Conservation (phyloP, 805 yeast species). For the Metschnikowia shivogae region DNA sequence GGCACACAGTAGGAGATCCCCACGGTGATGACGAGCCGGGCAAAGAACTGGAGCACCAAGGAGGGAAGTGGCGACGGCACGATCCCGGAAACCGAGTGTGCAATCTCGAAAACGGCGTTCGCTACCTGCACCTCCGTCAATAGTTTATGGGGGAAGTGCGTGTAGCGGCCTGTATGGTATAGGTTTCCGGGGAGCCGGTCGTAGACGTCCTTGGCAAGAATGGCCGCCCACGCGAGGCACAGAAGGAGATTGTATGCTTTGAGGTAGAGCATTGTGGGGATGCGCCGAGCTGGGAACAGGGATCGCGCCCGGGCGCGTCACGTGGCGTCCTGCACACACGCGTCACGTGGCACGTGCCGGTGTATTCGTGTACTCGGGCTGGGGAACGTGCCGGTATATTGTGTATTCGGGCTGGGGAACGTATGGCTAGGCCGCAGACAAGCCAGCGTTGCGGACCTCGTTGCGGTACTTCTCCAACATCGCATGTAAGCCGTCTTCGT, state of each 20-base stretch:
- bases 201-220: constrained; percentile 12
- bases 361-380: too few species aligned
- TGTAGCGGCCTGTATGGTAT: constrained; percentile 9
- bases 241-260: constrained; percentile 19
- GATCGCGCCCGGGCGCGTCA: too few species aligned
- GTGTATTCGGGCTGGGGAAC: too few species aligned
- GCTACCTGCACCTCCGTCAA: constrained; percentile 23
- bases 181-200: constrained; percentile 11
- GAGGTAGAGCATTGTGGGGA: constrained; percentile 13
- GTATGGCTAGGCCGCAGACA: constrained; percentile 11
- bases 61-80: constrained; percentile 28
- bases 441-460: constrained; percentile 6
- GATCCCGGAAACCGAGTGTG: constrained; percentile 23
- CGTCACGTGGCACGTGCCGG: too few species aligned
- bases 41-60: constrained; percentile 25
- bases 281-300: too few species aligned
- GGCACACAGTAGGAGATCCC: constrained; percentile 29
- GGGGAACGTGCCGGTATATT: too few species aligned
- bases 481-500: constrained; percentile 27
- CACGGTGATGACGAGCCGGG: constrained; percentile 26
- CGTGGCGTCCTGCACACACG: too few species aligned
- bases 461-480: constrained; percentile 29
- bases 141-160: constrained; percentile 27
- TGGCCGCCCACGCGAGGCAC: constrained; percentile 17
- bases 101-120: constrained; percentile 25